These are phyloP conservation scores for Tetrahymena borealis DNA, from an alignment of 73 alveolate genomes.

Conservation along the genomic window DNA sequence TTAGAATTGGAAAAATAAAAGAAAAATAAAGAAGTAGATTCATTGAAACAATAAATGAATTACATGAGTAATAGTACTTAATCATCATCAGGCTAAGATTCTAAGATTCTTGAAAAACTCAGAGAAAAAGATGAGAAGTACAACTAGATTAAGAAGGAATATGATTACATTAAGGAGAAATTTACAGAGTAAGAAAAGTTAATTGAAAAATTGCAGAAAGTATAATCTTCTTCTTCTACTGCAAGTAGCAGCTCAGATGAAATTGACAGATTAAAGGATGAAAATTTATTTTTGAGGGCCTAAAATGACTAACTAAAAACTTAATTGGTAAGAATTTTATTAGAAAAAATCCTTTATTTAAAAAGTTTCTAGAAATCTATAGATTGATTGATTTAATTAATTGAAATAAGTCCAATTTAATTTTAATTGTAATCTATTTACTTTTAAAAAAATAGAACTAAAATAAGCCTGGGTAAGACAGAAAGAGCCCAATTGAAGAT, in stretches of 20 bases:
- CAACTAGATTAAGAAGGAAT: not conserved
- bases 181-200: not conserved
- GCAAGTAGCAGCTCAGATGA: not conserved
- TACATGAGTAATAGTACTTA: not conserved
- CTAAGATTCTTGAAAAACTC: not conserved
- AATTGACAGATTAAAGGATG: not conserved
- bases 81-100: not conserved
- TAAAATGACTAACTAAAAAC: not conserved
- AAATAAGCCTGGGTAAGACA: not conserved
- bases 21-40: not conserved
- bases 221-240: not conserved
- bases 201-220: not conserved
- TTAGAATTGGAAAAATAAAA: not conserved
- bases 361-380: no score
- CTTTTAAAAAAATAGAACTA: no score
- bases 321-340: not conserved
- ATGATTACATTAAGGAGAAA: not conserved
- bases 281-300: not conserved
- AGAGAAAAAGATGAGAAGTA: not conserved
- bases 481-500: not conserved
- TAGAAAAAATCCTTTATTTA: not conserved
- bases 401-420: no score
- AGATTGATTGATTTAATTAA: no score
- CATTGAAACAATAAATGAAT: not conserved
- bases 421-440: no score